phyloP scores from a whole-genome alignment of 1,284 basidiomycete genomes.

The Wallemia ichthyophaga region DNA sequence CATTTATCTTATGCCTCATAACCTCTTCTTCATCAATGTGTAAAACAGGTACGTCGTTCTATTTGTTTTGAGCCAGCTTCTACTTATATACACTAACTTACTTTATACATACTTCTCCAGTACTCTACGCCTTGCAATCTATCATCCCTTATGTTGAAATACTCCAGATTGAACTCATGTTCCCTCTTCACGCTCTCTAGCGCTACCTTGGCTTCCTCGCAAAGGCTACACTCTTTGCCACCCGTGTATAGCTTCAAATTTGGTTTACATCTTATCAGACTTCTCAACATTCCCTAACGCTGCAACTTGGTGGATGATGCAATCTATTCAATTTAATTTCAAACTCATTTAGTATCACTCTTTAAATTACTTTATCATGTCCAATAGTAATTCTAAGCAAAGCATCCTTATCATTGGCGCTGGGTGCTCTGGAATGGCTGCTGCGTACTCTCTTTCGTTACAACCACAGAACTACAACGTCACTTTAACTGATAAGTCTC shows the following conservation, averaged over 20 bases:
- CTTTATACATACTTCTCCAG: neutral
- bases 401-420: neutral
- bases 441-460: neutral
- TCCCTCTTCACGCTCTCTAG: neutral
- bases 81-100: neutral
- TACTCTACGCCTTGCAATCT: neutral
- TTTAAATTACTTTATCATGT: too few relatives aligned
- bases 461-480: neutral
- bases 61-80: too few relatives aligned
- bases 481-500: neutral
- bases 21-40: neutral
- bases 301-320: neutral
- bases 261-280: neutral
- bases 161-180: neutral
- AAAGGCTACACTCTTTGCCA: neutral
- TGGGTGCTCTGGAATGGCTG: neutral
- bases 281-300: neutral
- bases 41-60: neutral
- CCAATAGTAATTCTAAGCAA: too few relatives aligned
- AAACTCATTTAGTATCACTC: too few relatives aligned
- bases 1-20: neutral
- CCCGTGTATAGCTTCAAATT: neutral
- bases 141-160: neutral
- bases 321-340: too few relatives aligned
- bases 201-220: neutral